Conservation (phyloP, 2,329 filamentous ascomycete genomes). For the Trichophyton simii region DNA sequence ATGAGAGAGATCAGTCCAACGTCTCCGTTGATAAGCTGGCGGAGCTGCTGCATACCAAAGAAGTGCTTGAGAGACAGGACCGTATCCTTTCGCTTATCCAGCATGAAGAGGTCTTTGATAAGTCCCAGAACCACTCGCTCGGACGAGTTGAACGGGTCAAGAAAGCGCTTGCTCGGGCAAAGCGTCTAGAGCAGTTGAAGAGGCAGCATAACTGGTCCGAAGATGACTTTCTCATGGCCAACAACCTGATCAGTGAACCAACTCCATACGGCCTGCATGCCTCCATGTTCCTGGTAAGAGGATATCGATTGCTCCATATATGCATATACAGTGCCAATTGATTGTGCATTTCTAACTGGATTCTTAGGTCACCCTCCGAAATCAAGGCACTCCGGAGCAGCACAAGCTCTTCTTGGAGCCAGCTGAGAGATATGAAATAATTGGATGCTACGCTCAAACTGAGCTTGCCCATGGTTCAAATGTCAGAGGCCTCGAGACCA, state of each 20-base stretch:
- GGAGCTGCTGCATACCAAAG: constrained; percentile 56
- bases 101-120: constrained; percentile 60
- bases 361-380: constrained; percentile 50
- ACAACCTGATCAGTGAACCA: constrained; percentile 59
- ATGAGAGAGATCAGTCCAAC: constrained; percentile 55
- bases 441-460: constrained; percentile 71
- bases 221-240: constrained; percentile 52
- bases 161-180: constrained; percentile 55
- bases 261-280: constrained; percentile 63
- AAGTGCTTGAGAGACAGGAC: constrained; percentile 48
- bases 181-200: constrained; percentile 55
- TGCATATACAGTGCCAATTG: neutral
- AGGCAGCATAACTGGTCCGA: constrained; percentile 54
- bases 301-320: constrained; percentile 11
- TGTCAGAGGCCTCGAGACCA: constrained; percentile 59
- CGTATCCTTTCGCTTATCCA: constrained; percentile 53
- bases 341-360: neutral
- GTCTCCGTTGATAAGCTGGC: constrained; percentile 56
- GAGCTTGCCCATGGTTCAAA: constrained; percentile 70
- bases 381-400: constrained; percentile 62
- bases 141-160: constrained; percentile 58
- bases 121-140: constrained; percentile 63
- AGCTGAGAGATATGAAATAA: constrained; percentile 56
- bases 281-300: constrained; percentile 51
- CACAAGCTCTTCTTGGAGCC: constrained; percentile 59